A percentile compares a stretch with the other conserved stretches of the same genome.
Evolutionary conservation across 2,329 filamentous ascomycete species (phyloP).

Genomic region (Fusarium sp.): DNA sequence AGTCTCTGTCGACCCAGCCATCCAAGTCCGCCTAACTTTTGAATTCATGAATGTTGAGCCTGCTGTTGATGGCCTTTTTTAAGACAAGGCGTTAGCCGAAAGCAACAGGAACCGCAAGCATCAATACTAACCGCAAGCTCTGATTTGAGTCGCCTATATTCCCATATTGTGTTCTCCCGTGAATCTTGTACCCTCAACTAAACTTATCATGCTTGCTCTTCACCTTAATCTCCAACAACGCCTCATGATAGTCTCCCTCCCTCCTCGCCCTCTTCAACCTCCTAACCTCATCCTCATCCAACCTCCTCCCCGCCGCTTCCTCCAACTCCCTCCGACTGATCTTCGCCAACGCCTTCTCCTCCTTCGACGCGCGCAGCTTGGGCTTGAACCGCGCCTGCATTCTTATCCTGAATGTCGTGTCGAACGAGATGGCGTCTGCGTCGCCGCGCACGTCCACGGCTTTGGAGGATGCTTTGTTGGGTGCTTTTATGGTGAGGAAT

Average conservation of each 20-base stretch:
- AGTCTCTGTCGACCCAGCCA: too few relatives aligned
- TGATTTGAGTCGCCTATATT: not conserved
- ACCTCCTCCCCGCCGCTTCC: conserved; percentile 76
- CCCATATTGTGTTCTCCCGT: not conserved
- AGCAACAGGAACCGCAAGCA: not conserved
- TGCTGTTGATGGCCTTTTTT: not conserved
- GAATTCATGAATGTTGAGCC: not conserved
- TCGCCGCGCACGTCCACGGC: conserved; percentile 80
- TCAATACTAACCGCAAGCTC: conserved; percentile 2
- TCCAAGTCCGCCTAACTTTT: not conserved
- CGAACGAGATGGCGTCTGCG: conserved; percentile 72
- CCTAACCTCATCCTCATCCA: conserved; percentile 89
- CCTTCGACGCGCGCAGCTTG: conserved; percentile 78
- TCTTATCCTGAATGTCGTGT: conserved; percentile 80
- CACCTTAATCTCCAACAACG: conserved; percentile 84
- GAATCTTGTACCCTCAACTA: conserved; percentile 40
- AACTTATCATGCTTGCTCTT: conserved; percentile 95
- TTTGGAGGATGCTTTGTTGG: conserved; percentile 59
- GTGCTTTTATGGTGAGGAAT: conserved; percentile 72
- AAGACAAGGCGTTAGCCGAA: not conserved
- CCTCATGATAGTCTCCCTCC: conserved; percentile 91
- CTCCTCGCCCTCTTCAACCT: conserved; percentile 82
- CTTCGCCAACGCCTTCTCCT: conserved; percentile 85
- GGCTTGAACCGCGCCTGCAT: conserved; percentile 98
- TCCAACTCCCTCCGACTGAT: conserved; percentile 89